These are phyloP conservation scores for Hymenoscyphus salicellus DNA, from an alignment of 2,329 filamentous ascomycete genomes.

Conservation along the genomic window DNA sequence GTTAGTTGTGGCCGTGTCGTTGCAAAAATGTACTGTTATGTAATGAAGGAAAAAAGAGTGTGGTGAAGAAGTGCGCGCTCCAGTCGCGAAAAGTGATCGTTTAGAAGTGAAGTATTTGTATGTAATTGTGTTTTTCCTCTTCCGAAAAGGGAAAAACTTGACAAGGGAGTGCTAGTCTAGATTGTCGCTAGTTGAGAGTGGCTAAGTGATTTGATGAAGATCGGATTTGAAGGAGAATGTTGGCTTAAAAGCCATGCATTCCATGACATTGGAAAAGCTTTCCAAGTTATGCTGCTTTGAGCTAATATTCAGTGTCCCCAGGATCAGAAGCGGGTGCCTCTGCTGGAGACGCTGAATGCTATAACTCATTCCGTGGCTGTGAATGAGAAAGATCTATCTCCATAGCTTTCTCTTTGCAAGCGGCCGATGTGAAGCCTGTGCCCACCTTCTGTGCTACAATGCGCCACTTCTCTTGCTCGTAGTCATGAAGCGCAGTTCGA, in stretches of 20 bases:
- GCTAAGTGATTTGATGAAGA: conserved; percentile 14
- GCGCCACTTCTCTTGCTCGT: conserved; percentile 90
- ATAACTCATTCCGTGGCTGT: conserved; percentile 28
- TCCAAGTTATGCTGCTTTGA: conserved; percentile 20
- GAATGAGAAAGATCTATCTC: conserved; percentile 8
- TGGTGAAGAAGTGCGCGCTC: conserved; percentile 22
- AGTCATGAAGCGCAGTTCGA: conserved; percentile 73
- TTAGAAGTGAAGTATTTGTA: conserved; percentile 14
- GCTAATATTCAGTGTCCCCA: conserved; percentile 36
- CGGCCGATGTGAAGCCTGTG: conserved; percentile 80
- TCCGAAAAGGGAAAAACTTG: conserved; percentile 13
- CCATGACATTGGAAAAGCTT: conserved; percentile 16
- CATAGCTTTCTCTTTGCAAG: conserved; percentile 66
- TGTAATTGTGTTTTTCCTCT: conserved; percentile 5
- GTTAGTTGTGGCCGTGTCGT: conserved; percentile 1
- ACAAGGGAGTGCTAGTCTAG: conserved; percentile 15
- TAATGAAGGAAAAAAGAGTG: conserved; percentile 8
- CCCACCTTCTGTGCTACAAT: conserved; percentile 89
- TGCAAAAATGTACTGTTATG: conserved; percentile 8
- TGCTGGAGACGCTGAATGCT: conserved; percentile 37
- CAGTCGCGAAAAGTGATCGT: conserved; percentile 24
- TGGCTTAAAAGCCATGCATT: conserved; percentile 22
- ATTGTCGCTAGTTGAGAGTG: conserved; percentile 13
- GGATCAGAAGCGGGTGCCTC: conserved; percentile 36
- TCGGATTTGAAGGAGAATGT: conserved; percentile 23